Percentiles rank a stretch among this genome's conserved stretches.
phyloP scores from a whole-genome alignment of 495 filamentous ascomycete species.

The Penicillium daleae region DNA sequence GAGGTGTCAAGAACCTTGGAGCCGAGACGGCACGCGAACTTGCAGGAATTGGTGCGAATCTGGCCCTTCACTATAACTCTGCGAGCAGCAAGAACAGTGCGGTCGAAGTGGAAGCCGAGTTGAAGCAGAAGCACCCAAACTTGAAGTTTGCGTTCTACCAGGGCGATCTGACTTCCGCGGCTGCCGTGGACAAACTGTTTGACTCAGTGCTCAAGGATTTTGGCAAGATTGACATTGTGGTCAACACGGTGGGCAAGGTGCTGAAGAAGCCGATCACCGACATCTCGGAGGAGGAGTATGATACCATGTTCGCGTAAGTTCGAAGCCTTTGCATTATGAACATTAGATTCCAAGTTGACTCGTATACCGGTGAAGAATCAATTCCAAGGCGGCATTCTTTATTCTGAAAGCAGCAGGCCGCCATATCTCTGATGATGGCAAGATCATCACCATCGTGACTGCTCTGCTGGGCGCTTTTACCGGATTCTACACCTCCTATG shows the following conservation, averaged over 20 bases:
- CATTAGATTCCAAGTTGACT: background rate
- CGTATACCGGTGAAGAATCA: constrained; percentile 26
- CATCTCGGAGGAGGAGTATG: constrained; percentile 54
- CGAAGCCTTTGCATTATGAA: no score
- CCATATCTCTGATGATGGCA: constrained; percentile 39
- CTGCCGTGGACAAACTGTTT: constrained; percentile 36
- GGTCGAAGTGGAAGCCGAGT: constrained; percentile 30
- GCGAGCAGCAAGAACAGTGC: constrained; percentile 35
- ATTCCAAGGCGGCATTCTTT: constrained; percentile 45
- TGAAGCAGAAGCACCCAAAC: constrained; percentile 32
- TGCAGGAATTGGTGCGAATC: constrained; percentile 31
- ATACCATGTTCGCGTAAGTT: constrained; percentile 47
- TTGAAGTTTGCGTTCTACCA: constrained; percentile 36
- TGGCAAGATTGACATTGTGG: constrained; percentile 57
- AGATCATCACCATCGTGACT: constrained; percentile 45
- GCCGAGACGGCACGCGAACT: constrained; percentile 37
- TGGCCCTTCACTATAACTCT: constrained; percentile 43
- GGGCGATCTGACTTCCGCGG: constrained; percentile 36
- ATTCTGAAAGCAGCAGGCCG: constrained; percentile 38
- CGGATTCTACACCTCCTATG: constrained; percentile 45
- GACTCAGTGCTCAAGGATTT: constrained; percentile 35
- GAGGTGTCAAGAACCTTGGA: constrained; percentile 45
- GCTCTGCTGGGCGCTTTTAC: constrained; percentile 43
- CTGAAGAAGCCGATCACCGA: constrained; percentile 53
- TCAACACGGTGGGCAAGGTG: constrained; percentile 58